phyloP scores from a whole-genome alignment of 2,329 filamentous ascomycete genomes.

The Sphaerulina populicola region DNA sequence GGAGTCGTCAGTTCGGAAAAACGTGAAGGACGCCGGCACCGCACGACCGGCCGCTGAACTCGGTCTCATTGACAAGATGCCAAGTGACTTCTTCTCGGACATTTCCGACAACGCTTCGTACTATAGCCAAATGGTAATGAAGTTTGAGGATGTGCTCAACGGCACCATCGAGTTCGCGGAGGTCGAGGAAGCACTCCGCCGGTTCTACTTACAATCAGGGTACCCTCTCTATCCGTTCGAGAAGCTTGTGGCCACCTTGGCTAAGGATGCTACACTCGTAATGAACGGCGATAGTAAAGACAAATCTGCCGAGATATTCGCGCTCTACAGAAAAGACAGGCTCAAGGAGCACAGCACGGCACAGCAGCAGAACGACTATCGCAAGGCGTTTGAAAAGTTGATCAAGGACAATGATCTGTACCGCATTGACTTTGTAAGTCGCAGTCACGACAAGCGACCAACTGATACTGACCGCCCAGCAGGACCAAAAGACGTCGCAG shows the following conservation, averaged over 20 bases:
- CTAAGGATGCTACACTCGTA: constrained; percentile 72
- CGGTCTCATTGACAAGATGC: constrained; percentile 70
- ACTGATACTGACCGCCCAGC: constrained; percentile 10
- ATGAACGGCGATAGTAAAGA: constrained; percentile 83
- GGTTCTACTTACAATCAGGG: constrained; percentile 82
- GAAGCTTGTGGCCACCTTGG: constrained; percentile 73
- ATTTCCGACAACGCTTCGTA: constrained; percentile 59
- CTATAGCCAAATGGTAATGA: constrained; percentile 74
- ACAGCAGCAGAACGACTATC: constrained; percentile 78
- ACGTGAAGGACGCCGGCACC: constrained; percentile 63
- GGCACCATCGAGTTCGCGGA: constrained; percentile 72
- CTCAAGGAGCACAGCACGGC: constrained; percentile 79
- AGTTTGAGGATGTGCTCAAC: constrained; percentile 79
- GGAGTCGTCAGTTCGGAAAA: constrained; percentile 62
- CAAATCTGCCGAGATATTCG: constrained; percentile 83
- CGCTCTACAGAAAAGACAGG: constrained; percentile 75
- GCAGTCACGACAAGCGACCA: background rate
- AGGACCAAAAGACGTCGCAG: constrained; percentile 60
- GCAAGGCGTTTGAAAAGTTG: constrained; percentile 85
- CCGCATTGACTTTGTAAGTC: constrained; percentile 78
- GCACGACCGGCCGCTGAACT: constrained; percentile 76
- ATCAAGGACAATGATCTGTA: constrained; percentile 91
- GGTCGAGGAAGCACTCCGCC: constrained; percentile 82
- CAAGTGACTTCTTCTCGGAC: constrained; percentile 64
- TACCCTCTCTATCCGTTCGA: constrained; percentile 93